Percentiles rank a stretch among this genome's conserved stretches.
These are phyloP conservation scores for Botrytis pseudocinerea DNA, from an alignment of 2,329 filamentous ascomycete genomes.

Conservation along the genomic window DNA sequence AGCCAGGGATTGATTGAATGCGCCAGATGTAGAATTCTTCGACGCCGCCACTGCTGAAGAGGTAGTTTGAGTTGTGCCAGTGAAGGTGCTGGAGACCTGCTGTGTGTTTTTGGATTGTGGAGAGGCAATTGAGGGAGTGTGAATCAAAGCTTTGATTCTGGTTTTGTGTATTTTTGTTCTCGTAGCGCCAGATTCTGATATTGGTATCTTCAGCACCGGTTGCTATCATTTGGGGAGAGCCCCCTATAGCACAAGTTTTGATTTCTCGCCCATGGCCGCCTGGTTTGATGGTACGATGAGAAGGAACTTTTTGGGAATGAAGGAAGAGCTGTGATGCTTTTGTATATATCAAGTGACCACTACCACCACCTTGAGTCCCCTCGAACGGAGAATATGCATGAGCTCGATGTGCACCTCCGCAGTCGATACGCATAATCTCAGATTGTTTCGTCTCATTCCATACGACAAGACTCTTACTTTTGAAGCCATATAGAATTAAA, in stretches of 20 bases:
- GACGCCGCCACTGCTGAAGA: slow-evolving; percentile 83
- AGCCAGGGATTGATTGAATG: slow-evolving; percentile 51
- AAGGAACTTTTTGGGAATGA: slow-evolving; percentile 43
- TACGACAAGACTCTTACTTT: slow-evolving; percentile 73
- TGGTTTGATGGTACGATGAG: slow-evolving; percentile 54
- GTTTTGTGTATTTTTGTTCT: neutral
- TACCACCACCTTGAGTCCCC: slow-evolving; percentile 33
- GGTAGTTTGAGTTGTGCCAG: slow-evolving; percentile 65
- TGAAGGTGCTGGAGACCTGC: slow-evolving; percentile 72
- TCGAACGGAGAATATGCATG: slow-evolving; percentile 56
- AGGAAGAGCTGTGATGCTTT: slow-evolving; percentile 59
- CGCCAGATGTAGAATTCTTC: slow-evolving; percentile 92
- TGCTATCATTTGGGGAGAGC: slow-evolving; percentile 49
- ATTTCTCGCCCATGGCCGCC: slow-evolving; percentile 90
- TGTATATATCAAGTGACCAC: slow-evolving; percentile 70
- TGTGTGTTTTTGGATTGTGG: slow-evolving; percentile 73
- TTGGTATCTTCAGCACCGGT: slow-evolving; percentile 71
- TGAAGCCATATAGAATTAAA: slow-evolving; percentile 78
- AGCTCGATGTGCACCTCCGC: slow-evolving; percentile 79
- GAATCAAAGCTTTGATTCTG: neutral
- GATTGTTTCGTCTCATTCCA: slow-evolving; percentile 74
- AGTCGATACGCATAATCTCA: slow-evolving; percentile 72
- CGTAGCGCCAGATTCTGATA: slow-evolving; percentile 70
- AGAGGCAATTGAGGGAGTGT: slow-evolving; percentile 45
- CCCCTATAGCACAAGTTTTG: slow-evolving; percentile 55